Percentiles rank a stretch among this genome's conserved stretches.
phyloP scores from a whole-genome alignment of 1,139 yeast species.

The Kodamaea suecica region DNA sequence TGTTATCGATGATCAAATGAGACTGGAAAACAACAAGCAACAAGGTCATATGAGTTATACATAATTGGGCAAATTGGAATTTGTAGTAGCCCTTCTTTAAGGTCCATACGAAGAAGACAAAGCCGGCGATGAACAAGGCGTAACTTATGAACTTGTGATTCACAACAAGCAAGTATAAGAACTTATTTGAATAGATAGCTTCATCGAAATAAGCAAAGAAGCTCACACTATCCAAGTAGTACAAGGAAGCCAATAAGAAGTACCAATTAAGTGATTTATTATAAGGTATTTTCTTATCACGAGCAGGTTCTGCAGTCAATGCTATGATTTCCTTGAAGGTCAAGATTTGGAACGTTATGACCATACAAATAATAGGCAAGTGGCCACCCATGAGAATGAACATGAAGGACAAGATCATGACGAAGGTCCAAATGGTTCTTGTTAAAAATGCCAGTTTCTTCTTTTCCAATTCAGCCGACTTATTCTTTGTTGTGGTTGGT shows the following conservation, averaged over 20 bases:
- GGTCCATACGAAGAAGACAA: slow-evolving; percentile 85
- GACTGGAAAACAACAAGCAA: slow-evolving; percentile 90
- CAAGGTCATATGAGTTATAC: slow-evolving; percentile 92
- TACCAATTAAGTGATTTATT: slow-evolving; percentile 91
- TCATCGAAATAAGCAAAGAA: slow-evolving; percentile 60
- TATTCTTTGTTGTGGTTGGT: background rate
- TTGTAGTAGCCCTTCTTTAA: slow-evolving; percentile 84
- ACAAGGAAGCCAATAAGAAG: slow-evolving; percentile 73
- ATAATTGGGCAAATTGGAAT: slow-evolving; percentile 91
- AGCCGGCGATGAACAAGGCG: slow-evolving; percentile 81
- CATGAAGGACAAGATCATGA: slow-evolving; percentile 80
- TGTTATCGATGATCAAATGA: slow-evolving; percentile 86
- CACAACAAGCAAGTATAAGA: slow-evolving; percentile 40
- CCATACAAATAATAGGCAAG: slow-evolving; percentile 68
- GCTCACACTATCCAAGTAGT: slow-evolving; percentile 85
- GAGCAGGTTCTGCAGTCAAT: slow-evolving; percentile 79
- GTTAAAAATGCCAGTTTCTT: slow-evolving; percentile 82
- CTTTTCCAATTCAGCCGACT: slow-evolving; percentile 47
- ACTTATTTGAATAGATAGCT: slow-evolving; percentile 40
- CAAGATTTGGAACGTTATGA: slow-evolving; percentile 70
- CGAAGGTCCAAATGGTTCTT: slow-evolving; percentile 91
- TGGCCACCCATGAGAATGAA: slow-evolving; percentile 83
- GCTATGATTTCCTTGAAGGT: slow-evolving; percentile 90
- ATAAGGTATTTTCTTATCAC: slow-evolving; percentile 78
- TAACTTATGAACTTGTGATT: slow-evolving; percentile 87